Evolutionary conservation across 108 stramenopile genomes (phyloP).

Genomic region (Cylindrotheca closterium): DNA sequence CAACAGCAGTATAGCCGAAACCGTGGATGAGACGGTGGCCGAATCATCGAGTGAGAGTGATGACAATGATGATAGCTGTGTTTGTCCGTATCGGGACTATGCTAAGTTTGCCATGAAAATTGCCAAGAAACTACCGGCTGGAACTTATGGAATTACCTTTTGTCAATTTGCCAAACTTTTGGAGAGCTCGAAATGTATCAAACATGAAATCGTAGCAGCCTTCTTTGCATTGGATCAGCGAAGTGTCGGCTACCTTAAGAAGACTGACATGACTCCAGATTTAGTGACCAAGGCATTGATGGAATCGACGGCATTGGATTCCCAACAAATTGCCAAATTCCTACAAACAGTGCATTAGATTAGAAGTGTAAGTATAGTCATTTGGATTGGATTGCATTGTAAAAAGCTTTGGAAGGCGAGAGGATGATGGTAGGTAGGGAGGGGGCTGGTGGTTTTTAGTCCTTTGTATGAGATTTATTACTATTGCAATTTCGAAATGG

Average conservation of each 20-base stretch:
- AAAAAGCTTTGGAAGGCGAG: no score
- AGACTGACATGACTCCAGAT: neutral
- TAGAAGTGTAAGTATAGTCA: no score
- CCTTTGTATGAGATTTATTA: no score
- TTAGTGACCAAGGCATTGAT: neutral
- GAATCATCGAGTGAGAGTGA: neutral
- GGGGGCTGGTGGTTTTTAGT: no score
- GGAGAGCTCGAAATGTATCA: slow-evolving; percentile 28
- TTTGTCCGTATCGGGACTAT: slow-evolving; percentile 30
- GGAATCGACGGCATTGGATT: neutral
- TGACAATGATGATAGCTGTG: neutral
- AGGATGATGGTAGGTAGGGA: no score
- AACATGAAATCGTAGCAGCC: slow-evolving; percentile 49
- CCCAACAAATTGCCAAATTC: neutral
- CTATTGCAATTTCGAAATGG: no score
- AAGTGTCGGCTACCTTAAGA: slow-evolving; percentile 29
- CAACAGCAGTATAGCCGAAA: neutral
- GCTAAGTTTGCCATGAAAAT: slow-evolving; percentile 5
- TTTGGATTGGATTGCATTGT: no score
- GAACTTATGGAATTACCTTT: neutral
- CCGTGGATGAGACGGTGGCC: neutral
- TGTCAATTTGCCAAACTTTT: slow-evolving; percentile 25
- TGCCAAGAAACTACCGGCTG: slow-evolving; percentile 14
- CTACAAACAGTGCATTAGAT: neutral
- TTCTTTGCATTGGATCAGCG: slow-evolving; percentile 50